Conservation (phyloP, 2,329 filamentous ascomycete species). For the Hawksworthiomyces lignivorus region DNA sequence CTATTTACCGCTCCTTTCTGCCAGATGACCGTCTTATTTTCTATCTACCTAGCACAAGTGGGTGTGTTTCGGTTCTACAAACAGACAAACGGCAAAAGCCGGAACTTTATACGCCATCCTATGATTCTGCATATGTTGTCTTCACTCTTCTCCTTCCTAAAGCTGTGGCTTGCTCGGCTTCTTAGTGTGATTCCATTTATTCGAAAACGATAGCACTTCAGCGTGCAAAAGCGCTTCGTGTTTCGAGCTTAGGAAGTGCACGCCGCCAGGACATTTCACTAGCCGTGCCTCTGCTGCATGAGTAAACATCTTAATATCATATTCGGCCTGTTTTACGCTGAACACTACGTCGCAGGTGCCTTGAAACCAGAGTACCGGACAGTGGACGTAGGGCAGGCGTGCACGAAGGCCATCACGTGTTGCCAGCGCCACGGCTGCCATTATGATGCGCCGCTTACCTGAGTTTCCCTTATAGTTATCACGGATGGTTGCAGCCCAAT, state of each 20-base stretch:
- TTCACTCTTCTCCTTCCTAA: no score
- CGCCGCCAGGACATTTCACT: constrained; percentile 31
- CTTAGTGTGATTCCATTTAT: no score
- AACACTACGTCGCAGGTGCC: constrained; percentile 37
- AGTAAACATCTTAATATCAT: constrained; percentile 40
- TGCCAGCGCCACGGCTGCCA: constrained; percentile 32
- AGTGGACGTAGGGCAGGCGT: constrained; percentile 35
- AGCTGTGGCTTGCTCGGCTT: no score
- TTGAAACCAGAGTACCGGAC: constrained; percentile 45
- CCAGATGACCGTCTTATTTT: no score
- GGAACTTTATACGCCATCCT: no score
- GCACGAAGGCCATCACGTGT: constrained; percentile 36
- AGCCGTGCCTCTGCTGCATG: constrained; percentile 32
- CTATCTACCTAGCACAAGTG: no score
- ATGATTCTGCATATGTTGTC: no score
- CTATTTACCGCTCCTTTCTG: no score
- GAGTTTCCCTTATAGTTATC: constrained; percentile 37
- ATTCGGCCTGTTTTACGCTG: constrained; percentile 26
- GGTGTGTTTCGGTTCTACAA: no score
- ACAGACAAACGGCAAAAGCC: no score
- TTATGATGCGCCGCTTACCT: constrained; percentile 34
- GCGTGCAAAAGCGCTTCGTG: constrained; percentile 34
- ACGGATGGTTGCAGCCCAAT: constrained; percentile 35
- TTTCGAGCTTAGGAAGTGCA: constrained; percentile 38
- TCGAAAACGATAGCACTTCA: constrained; percentile 27